Evolutionary conservation across 1,284 basidiomycete species (phyloP), one percentile per base, ranked within the genome.

Genomic region (Coniferiporia weirii): DNA sequence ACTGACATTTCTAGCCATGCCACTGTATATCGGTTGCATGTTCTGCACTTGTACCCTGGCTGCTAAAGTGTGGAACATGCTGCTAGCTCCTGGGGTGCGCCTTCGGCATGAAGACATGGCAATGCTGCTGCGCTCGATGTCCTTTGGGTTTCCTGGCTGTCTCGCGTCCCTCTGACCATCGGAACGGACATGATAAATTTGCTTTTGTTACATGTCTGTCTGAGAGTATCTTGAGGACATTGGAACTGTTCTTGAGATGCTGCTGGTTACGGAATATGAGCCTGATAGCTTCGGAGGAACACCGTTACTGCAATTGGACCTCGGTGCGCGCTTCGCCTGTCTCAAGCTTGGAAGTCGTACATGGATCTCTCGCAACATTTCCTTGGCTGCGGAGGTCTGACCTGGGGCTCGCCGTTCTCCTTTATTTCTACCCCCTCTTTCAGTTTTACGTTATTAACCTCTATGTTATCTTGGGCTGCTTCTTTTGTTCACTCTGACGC

Each of bases 261-360:
- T 17, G 17, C 36, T 51, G 59, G 54, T 56, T 56, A 60, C 36
- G 59, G 59, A 60, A 36, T 60, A 49, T 56, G 35, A 59, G 57
- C 51, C 50, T 50, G 49, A 56, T 48, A 47, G 38, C 22, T 43
- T 38, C 17, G 32, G 35, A 44, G 8, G 38, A 43, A 56, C 36
- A 17, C 5, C 45, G 56, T 49, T 48, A 47, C 59, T 52, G 36
- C 48, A 52, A 60, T 19, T 38, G 54, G 52, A 59, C 54, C 35
- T 51, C 54, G 43, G 43, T 52, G 46, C 47, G 20, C 38, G 19
- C 54, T 56, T 52, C 40, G 20, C 54, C 59, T 60, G 59, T 56
- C 40, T 56, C 32, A 32, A 27, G 54, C 59, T 36, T 49, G 54
- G 20, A 55, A 34, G 51, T 19, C 34, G 47, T 52, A 56, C 36